These are phyloP conservation scores for Setaria viridis DNA, from an alignment of 202 grass and related monocot genomes.

Conservation along the genomic window DNA sequence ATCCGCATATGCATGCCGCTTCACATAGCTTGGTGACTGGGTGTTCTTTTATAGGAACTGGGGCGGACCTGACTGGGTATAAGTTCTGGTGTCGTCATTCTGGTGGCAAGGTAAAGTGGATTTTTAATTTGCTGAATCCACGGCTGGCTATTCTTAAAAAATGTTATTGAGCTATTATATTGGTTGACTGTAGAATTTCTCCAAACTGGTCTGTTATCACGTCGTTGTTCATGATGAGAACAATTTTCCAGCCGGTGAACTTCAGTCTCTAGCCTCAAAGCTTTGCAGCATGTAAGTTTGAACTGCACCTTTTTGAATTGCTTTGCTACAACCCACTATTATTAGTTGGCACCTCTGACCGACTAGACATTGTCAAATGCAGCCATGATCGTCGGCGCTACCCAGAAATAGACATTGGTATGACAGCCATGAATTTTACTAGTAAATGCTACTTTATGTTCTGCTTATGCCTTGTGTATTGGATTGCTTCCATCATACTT, in stretches of 20 bases:
- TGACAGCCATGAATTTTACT: too few relatives aligned
- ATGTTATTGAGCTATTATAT: background rate
- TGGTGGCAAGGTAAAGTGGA: background rate
- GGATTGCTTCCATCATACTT: background rate
- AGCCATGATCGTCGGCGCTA: background rate
- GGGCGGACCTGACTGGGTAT: background rate
- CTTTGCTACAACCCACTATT: background rate
- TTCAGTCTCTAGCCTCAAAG: background rate
- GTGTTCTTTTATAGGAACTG: too few relatives aligned
- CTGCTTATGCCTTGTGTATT: too few relatives aligned
- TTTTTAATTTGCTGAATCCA: background rate
- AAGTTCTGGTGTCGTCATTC: background rate
- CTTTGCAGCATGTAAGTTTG: conserved; percentile 12
- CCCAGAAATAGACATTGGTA: background rate
- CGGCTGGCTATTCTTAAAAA: background rate
- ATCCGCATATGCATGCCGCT: background rate
- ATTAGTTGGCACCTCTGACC: background rate
- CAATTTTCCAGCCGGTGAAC: background rate
- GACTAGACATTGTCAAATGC: background rate
- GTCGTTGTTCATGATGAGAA: conserved; percentile 5
- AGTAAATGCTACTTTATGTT: too few relatives aligned
- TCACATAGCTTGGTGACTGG: background rate
- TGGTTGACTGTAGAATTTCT: background rate
- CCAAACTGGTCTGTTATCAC: background rate
- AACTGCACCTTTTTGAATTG: background rate